These are phyloP conservation scores for Begonia fuchsioides DNA, from an alignment of 306 rosid species.

Conservation along the genomic window DNA sequence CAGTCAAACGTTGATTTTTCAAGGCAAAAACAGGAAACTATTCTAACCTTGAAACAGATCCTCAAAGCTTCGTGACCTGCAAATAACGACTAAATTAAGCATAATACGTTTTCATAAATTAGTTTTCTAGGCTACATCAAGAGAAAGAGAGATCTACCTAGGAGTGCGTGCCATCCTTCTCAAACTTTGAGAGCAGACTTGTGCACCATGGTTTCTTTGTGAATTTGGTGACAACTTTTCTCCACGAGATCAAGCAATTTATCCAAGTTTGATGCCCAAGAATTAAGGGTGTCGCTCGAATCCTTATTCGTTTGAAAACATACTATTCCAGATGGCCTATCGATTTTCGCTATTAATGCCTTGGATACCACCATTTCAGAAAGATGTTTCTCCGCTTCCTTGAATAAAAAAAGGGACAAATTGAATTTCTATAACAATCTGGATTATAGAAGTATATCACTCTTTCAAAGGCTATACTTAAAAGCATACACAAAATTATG, in stretches of 20 bases:
- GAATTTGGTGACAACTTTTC: constrained; percentile 95
- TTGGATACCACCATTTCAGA: constrained; percentile 98
- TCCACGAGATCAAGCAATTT: constrained; percentile 91
- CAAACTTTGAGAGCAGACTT: constrained; percentile 68
- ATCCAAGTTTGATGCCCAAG: constrained; percentile 92
- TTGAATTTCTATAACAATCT: background rate
- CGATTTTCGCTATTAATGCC: constrained; percentile 83
- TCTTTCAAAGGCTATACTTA: too few species aligned
- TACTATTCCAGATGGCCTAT: constrained; percentile 74
- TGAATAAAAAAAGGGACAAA: constrained; percentile 6
- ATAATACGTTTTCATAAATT: background rate
- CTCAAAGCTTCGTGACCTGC: background rate
- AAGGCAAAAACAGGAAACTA: too few species aligned
- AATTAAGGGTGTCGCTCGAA: constrained; percentile 72
- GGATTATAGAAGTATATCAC: too few species aligned
- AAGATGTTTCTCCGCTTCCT: constrained; percentile 94
- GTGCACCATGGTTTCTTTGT: constrained; percentile 93
- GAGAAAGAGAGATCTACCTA: constrained; percentile 2
- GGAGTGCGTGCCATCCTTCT: constrained; percentile 4
- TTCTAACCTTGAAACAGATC: too few species aligned
- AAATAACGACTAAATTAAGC: background rate
- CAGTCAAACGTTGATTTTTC: too few species aligned
- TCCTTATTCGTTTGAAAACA: constrained; percentile 82
- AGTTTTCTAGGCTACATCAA: background rate
- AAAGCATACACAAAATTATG: too few species aligned